A percentile compares a stretch with the other conserved stretches of the same genome.
Evolutionary conservation across 805 yeast genomes (phyloP).

Genomic region (Kodamaea neixiangensis): DNA sequence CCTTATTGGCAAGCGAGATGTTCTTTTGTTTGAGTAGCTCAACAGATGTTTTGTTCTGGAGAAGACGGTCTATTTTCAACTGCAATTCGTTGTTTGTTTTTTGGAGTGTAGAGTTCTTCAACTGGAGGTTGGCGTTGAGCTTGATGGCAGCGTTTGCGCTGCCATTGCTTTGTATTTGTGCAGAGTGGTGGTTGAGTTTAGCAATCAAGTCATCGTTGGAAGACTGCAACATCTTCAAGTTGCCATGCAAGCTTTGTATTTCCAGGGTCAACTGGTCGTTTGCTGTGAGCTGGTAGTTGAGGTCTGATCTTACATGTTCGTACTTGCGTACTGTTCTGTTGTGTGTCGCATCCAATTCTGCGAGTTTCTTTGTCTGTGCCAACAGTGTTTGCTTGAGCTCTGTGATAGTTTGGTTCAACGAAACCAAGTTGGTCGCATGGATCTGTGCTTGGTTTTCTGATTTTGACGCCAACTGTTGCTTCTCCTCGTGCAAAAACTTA

Average conservation of each 20-base stretch:
- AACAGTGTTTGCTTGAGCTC: constrained; percentile 22
- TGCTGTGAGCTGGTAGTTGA: constrained; percentile 32
- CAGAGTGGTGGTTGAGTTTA: constrained; percentile 31
- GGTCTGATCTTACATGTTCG: constrained; percentile 37
- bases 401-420: constrained; percentile 21
- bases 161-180: constrained; percentile 11
- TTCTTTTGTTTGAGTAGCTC: constrained; percentile 62
- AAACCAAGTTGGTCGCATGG: constrained; percentile 18
- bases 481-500: constrained; percentile 36
- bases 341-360: constrained; percentile 23
- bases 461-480: constrained; percentile 34
- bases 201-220: constrained; percentile 33
- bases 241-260: constrained; percentile 28
- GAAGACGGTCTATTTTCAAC: constrained; percentile 50
- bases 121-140: constrained; percentile 21
- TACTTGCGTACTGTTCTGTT: constrained; percentile 26
- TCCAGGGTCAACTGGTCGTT: constrained; percentile 43
- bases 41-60: constrained; percentile 48
- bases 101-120: constrained; percentile 35
- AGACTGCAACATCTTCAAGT: constrained; percentile 28
- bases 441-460: constrained; percentile 32
- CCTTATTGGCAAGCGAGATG: constrained; percentile 37
- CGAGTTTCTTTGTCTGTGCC: constrained; percentile 12
- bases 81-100: constrained; percentile 57
- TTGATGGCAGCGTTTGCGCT: constrained; percentile 11